A percentile compares a stretch with the other conserved stretches of the same genome.
phyloP scores from a whole-genome alignment of 1,284 basidiomycete species.

The Heterobasidion irregulare region DNA sequence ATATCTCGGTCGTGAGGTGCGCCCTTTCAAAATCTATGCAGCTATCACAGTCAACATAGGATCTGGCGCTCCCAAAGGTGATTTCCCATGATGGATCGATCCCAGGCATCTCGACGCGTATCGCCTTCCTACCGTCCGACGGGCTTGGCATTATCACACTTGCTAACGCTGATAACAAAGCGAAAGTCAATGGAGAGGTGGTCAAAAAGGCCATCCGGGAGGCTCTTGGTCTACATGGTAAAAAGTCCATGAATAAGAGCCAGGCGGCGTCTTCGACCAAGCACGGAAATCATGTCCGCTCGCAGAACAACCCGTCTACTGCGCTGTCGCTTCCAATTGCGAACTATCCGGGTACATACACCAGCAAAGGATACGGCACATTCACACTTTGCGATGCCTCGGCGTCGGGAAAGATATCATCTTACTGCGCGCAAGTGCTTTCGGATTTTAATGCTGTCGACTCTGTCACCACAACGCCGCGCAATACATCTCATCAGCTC shows the following conservation, averaged over 20 bases:
- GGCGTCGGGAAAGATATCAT: conserved; percentile 5
- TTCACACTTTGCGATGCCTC: conserved; percentile 13
- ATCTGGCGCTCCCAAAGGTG: conserved; percentile 11
- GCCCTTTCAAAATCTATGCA: background rate
- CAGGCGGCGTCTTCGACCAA: background rate
- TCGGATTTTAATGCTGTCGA: conserved; percentile 11
- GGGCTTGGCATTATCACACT: conserved; percentile 32
- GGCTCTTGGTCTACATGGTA: background rate
- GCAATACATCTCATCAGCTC: conserved; percentile 1
- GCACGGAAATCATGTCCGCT: no score
- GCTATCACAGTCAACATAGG: background rate
- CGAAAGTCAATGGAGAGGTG: conserved; percentile 18
- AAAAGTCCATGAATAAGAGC: background rate
- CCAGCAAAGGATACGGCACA: conserved; percentile 14
- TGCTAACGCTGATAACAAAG: conserved; percentile 31
- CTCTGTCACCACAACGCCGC: background rate
- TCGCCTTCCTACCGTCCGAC: conserved; percentile 20
- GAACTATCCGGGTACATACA: conserved; percentile 15
- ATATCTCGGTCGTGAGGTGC: conserved; percentile 29
- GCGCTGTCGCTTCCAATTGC: conserved; percentile 4
- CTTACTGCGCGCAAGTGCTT: conserved; percentile 12
- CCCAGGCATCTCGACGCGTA: conserved; percentile 32
- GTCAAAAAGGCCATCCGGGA: conserved; percentile 3
- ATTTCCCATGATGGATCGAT: conserved; percentile 31
- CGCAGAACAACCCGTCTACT: background rate